Evolutionary conservation across 2,329 filamentous ascomycete species (phyloP).

Genomic region (Cercospora sp.): DNA sequence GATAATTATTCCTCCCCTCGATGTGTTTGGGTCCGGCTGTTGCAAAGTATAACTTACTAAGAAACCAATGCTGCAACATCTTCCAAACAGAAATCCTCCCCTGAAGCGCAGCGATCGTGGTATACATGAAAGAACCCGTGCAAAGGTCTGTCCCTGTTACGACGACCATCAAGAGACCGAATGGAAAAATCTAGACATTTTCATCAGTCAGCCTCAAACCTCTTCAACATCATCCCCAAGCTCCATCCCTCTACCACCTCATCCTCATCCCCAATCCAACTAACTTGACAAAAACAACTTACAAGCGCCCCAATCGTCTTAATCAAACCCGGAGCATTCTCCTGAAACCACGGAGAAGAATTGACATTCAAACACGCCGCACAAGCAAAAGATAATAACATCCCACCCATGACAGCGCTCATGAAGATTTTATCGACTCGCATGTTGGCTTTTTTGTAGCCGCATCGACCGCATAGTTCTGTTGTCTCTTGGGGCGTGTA

Average conservation of each 20-base stretch:
- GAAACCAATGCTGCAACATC: slow-evolving; percentile 33
- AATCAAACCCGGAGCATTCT: slow-evolving; percentile 39
- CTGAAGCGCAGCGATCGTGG: slow-evolving; percentile 48
- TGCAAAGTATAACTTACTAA: slow-evolving; percentile 18
- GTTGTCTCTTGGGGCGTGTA: slow-evolving; percentile 44
- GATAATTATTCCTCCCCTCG: too few relatives aligned
- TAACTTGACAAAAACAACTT: neutral
- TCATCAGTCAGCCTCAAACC: neutral
- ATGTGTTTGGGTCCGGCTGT: too few relatives aligned
- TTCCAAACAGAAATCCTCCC: slow-evolving; percentile 36
- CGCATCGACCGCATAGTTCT: slow-evolving; percentile 52
- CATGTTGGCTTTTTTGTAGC: slow-evolving; percentile 56
- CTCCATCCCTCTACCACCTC: too few relatives aligned
- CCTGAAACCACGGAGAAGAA: slow-evolving; percentile 37
- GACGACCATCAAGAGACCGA: slow-evolving; percentile 38
- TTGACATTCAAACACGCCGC: slow-evolving; percentile 37
- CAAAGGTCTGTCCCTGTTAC: slow-evolving; percentile 40
- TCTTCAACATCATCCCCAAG: too few relatives aligned
- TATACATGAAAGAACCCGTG: slow-evolving; percentile 42
- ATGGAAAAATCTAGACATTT: slow-evolving; percentile 35
- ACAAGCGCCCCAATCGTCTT: slow-evolving; percentile 33
- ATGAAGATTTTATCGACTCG: slow-evolving; percentile 55
- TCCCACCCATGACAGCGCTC: slow-evolving; percentile 54
- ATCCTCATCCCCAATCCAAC: too few relatives aligned
- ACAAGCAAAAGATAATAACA: slow-evolving; percentile 54